Evolutionary conservation across 805 yeast species (phyloP), one percentile per base, ranked within the genome.

Genomic region (Millerozyma acaciae): DNA sequence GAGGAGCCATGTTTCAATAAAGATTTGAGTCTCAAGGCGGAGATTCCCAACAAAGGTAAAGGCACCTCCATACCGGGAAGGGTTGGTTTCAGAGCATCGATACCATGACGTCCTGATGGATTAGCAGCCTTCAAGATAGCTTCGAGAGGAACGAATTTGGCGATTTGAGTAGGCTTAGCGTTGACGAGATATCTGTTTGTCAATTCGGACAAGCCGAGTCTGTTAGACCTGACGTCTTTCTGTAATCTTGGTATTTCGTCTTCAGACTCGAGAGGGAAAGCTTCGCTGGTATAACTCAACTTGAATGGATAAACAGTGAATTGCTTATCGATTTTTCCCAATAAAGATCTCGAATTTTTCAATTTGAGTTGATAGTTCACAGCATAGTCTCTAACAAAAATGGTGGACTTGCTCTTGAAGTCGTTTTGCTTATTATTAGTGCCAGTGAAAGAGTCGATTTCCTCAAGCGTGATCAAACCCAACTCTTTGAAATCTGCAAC

Each of bases 231-330:
- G 45, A 83, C 60, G 44, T 82, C 87, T 34, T 70, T 60, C 42
- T 69, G 66, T 43, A 78, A 64, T 16, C 56, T n/a, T n/a, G n/a
- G n/a, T n/a, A n/a, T n/a, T n/a, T n/a, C n/a, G n/a, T n/a, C n/a
- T n/a, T n/a, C n/a, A n/a, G n/a, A n/a, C n/a, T n/a, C n/a, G n/a
- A n/a, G n/a, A 35, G 89, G 89, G 72, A 80, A 81, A 25, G 59
- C 48, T 16, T 69, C 66, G 10, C 86, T 73, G 29, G 85, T 63
- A 60, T 85, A 82, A 23, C 87, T 70, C 45, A 89, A 70, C 61
- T 87, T 90, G 70, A 90, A 86, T 37, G 98, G 97, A 60, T 77
- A 90, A 21, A 93, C 97, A 17, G 96, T 84, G 46, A 76, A 70
- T 30, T 74, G 66, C 45, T 74, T 76, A 60, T 88, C 96, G 44